Base-by-base conservation (phyloP, 1,284 basidiomycete species). In the Cryptococcus depauperatus region DNA sequence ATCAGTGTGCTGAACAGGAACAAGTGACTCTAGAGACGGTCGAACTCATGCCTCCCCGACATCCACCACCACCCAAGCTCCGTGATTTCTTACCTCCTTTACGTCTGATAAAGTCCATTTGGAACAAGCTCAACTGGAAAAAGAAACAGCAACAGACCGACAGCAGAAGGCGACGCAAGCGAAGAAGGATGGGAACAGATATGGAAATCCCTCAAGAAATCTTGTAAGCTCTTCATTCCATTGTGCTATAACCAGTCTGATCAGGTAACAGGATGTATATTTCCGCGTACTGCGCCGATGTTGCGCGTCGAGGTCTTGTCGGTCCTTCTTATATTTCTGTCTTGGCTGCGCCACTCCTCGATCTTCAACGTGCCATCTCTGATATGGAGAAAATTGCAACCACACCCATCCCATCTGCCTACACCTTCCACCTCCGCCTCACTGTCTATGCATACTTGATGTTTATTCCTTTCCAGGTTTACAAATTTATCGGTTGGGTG, bases 311-410 rank as follows among this genome's bases (percentile, higher is more conserved):
- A 34, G 50, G 47, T 3, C 32, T 50, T 26, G n/a, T 60, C 21
- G 47, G 50, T 40, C 29, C 48, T 0, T 52, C 55, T 4, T 37
- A 58, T 30, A 49, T 53, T 39, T 40, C 48, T 8, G 55, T 54
- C 4, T 33, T 49, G n/a, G 42, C 58, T 46, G 53, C 47, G 37
- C 28, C 44, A 16, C 35, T 62, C 33, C 34, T 53, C 28, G 55
- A 60, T 26, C 45, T 63, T 3, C 54, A 61, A 35, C 57, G 57
- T 21, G 49, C 54, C 27, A 46, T 63, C 9, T 54, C 61, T 3
- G 61, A 63, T 41, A 48, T 61, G 11, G 57, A 61, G 21, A 61
- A 61, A 43, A 51, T 63, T n/a, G 59, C 59, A 6, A 58, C 58
- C 4, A 59, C 57, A 2, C 57, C 57, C 1, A 52, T 63, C 33